Evolutionary conservation across 2,329 filamentous ascomycete species (phyloP).

Genomic region (Elsinoe australis): DNA sequence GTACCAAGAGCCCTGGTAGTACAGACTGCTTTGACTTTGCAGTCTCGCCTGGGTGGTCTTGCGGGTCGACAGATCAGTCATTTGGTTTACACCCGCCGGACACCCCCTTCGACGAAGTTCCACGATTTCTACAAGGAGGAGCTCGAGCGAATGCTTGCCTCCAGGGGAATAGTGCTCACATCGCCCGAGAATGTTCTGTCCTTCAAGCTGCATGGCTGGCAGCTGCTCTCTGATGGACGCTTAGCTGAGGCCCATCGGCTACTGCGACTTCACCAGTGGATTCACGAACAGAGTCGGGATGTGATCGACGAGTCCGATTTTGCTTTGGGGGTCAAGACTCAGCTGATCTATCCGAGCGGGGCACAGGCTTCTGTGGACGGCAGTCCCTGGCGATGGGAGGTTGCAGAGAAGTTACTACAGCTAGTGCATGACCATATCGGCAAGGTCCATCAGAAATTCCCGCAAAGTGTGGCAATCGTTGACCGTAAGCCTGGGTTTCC

Average conservation of each 20-base stretch:
- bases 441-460: slow-evolving; percentile 34
- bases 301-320: slow-evolving; percentile 55
- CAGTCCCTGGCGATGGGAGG: slow-evolving; percentile 35
- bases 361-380: slow-evolving; percentile 35
- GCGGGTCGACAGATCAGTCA: slow-evolving; percentile 48
- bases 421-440: slow-evolving; percentile 27
- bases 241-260: slow-evolving; percentile 40
- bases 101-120: slow-evolving; percentile 29
- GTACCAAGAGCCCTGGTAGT: slow-evolving; percentile 51
- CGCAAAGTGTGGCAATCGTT: slow-evolving; percentile 45
- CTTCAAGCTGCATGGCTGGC: slow-evolving; percentile 54
- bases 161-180: slow-evolving; percentile 49
- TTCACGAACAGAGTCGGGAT: slow-evolving; percentile 48
- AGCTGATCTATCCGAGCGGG: slow-evolving; percentile 41
- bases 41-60: slow-evolving; percentile 49
- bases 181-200: slow-evolving; percentile 60
- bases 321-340: slow-evolving; percentile 36
- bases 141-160: slow-evolving; percentile 37
- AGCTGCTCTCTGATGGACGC: slow-evolving; percentile 47
- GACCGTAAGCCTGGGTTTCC: slow-evolving; percentile 43
- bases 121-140: slow-evolving; percentile 33
- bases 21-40: slow-evolving; percentile 52
- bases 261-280: slow-evolving; percentile 45
- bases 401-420: slow-evolving; percentile 31
- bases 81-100: slow-evolving; percentile 51